Conservation (phyloP, 768 basidiomycete species). For the Podaxis pistillaris region DNA sequence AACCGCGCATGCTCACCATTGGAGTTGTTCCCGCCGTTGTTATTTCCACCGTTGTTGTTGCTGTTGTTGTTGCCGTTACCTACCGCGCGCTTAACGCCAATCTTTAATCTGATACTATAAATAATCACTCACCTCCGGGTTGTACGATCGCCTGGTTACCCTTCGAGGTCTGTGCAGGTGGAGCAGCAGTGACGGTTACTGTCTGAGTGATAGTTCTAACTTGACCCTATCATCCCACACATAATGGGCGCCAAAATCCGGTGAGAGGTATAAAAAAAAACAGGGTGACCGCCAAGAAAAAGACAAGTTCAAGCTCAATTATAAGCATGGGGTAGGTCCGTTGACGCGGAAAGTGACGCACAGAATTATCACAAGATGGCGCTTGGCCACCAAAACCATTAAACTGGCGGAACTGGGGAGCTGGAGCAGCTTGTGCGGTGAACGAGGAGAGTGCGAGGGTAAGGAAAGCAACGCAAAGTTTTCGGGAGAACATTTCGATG, state of each 20-base stretch:
- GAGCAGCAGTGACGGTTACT: conserved; percentile 34
- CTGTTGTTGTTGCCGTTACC: not conserved
- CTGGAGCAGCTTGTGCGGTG: conserved; percentile 30
- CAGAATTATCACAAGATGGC: conserved; percentile 12
- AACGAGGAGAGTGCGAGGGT: conserved; percentile 34
- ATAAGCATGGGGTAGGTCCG: not conserved
- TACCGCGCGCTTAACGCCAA: not conserved
- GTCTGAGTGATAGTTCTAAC: conserved; percentile 24
- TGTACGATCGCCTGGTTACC: not conserved
- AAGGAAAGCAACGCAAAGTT: conserved; percentile 37
- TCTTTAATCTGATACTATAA: not conserved
- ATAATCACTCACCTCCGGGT: conserved; percentile 6
- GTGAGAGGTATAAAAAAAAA: conserved; percentile 9
- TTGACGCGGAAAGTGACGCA: not conserved
- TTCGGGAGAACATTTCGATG: conserved; percentile 38
- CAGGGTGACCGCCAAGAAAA: conserved; percentile 2
- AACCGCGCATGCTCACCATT: not conserved
- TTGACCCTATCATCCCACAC: conserved; percentile 7
- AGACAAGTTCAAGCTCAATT: conserved; percentile 17
- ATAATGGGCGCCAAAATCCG: conserved; percentile 14
- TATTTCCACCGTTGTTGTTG: conserved; percentile 2
- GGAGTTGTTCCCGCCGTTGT: not conserved
- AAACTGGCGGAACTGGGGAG: conserved; percentile 11
- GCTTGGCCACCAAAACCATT: not conserved
- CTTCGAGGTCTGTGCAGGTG: conserved; percentile 18